Evolutionary conservation across 495 filamentous ascomycete species (phyloP).

Genomic region (Trichoderma reesei): DNA sequence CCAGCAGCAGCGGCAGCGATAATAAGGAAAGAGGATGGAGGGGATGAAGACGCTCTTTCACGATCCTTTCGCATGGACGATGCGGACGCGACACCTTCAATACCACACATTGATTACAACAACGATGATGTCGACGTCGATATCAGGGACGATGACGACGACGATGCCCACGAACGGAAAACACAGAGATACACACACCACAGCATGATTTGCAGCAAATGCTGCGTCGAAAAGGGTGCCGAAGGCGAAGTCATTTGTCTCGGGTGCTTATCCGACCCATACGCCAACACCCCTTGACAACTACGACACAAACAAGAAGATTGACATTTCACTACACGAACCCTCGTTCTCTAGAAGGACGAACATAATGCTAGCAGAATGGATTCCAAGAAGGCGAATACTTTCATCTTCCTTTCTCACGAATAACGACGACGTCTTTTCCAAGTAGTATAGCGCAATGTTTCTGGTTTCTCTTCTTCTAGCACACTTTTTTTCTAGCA

Average conservation of each 20-base stretch:
- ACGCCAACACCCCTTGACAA: conserved; percentile 18
- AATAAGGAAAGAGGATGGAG: not conserved
- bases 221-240: conserved; percentile 35
- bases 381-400: too few species aligned
- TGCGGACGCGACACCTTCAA: not conserved
- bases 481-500: too few species aligned
- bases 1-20: not conserved
- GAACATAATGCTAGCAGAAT: not conserved
- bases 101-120: not conserved
- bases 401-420: not conserved
- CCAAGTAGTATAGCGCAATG: not conserved
- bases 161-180: too few species aligned
- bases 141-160: too few species aligned
- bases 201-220: conserved; percentile 34
- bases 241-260: conserved; percentile 39
- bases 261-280: conserved; percentile 31
- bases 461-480: not conserved
- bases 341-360: not conserved
- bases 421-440: not conserved
- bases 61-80: conserved; percentile 11
- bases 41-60: conserved; percentile 1
- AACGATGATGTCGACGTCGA: not conserved
- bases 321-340: not conserved
- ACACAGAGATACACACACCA: conserved; percentile 26
- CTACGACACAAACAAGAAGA: not conserved